Conservation (phyloP, 805 yeast genomes). For the Saturnispora gosingensis region DNA sequence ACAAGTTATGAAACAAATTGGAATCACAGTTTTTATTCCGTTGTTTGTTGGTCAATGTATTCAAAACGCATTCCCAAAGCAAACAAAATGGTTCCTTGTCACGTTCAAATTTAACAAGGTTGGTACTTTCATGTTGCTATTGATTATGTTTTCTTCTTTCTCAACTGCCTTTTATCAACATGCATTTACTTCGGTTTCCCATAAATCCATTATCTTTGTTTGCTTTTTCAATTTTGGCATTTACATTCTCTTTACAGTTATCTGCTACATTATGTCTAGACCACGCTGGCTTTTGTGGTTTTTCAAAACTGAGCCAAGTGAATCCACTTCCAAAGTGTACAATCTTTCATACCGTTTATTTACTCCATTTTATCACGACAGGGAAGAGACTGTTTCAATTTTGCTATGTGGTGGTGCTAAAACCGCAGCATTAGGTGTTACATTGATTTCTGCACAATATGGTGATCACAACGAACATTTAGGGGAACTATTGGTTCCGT, state of each 20-base stretch:
- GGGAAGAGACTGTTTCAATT: slow-evolving; percentile 65
- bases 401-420: slow-evolving; percentile 90
- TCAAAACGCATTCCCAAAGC: slow-evolving; percentile 60
- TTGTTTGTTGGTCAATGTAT: slow-evolving; percentile 79
- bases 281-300: slow-evolving; percentile 39
- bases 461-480: slow-evolving; percentile 51
- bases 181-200: slow-evolving; percentile 48
- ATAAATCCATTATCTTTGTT: slow-evolving; percentile 60
- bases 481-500: slow-evolving; percentile 69
- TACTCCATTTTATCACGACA: slow-evolving; percentile 61
- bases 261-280: slow-evolving; percentile 53
- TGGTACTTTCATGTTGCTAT: slow-evolving; percentile 68
- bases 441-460: slow-evolving; percentile 55
- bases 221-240: slow-evolving; percentile 79
- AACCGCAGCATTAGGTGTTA: slow-evolving; percentile 87
- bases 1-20: slow-evolving; percentile 80
- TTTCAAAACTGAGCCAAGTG: slow-evolving; percentile 40
- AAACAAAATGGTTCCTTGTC: slow-evolving; percentile 49
- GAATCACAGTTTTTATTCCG: slow-evolving; percentile 72
- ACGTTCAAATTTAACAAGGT: slow-evolving; percentile 59
- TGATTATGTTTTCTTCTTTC: slow-evolving; percentile 53
- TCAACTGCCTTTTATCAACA: slow-evolving; percentile 80
- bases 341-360: slow-evolving; percentile 34
- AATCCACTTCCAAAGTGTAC: slow-evolving; percentile 36
- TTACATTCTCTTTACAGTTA: slow-evolving; percentile 62